phyloP scores from a whole-genome alignment of 2,329 filamentous ascomycete genomes.

The Pseudopyricularia javanii region DNA sequence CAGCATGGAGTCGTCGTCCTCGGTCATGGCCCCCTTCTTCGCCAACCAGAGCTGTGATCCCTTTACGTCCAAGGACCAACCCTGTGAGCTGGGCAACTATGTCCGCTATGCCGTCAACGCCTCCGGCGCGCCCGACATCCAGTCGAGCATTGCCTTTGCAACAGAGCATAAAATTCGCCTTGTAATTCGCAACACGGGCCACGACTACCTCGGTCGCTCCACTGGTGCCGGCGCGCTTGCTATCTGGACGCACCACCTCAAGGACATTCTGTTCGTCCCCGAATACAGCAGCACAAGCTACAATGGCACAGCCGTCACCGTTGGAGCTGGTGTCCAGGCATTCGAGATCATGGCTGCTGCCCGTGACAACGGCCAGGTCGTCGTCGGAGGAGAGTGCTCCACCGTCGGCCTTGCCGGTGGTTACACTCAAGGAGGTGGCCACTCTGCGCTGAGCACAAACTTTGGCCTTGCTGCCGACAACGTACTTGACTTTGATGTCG shows the following conservation, averaged over 20 bases:
- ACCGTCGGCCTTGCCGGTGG: conserved; percentile 7
- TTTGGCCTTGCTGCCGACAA: conserved; percentile 46
- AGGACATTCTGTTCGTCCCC: conserved; percentile 23
- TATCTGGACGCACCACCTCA: conserved; percentile 37
- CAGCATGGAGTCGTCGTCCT: conserved; percentile 9
- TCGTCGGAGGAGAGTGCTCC: conserved; percentile 36
- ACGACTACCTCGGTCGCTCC: conserved; percentile 25
- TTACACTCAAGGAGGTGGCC: conserved; percentile 25
- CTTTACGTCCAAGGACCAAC: conserved; percentile 16
- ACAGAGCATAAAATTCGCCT: conserved; percentile 34
- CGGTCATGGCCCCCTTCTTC: conserved; percentile 4
- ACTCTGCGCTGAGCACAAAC: conserved; percentile 30
- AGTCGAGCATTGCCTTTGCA: conserved; percentile 26
- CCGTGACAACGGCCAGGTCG: conserved; percentile 22
- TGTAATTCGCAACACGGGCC: conserved; percentile 43
- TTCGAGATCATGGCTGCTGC: conserved; percentile 28
- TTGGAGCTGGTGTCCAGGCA: conserved; percentile 39
- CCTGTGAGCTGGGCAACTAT: conserved; percentile 26
- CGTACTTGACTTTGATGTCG: conserved; percentile 29
- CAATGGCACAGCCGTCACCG: conserved; percentile 2
- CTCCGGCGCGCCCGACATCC: conserved; percentile 10
- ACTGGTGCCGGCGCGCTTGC: conserved; percentile 31
- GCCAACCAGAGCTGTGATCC: conserved; percentile 15
- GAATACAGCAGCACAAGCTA: conserved; percentile 10
- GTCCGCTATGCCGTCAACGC: conserved; percentile 17